Evolutionary conservation across 768 basidiomycete genomes (phyloP).

Genomic region (Termitomyces sp.): DNA sequence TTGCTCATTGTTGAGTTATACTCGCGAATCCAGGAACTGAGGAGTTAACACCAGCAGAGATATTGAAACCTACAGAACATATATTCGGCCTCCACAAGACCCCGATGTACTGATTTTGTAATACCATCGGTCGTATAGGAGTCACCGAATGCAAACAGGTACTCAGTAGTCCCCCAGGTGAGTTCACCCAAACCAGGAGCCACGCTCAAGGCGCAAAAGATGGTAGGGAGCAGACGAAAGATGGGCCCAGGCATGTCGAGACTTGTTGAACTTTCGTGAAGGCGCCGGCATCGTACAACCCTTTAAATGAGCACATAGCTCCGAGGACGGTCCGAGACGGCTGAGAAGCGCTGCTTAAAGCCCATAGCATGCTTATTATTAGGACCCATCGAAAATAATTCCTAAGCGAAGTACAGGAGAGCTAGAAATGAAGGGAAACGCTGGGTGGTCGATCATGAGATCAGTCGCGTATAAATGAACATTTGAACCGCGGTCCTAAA

Average conservation of each 20-base stretch:
- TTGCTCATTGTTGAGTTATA: background rate
- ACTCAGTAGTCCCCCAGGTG: constrained; percentile 51
- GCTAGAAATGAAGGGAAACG: background rate
- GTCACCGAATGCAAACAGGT: constrained; percentile 59
- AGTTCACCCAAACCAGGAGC: constrained; percentile 22
- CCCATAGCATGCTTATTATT: constrained; percentile 1
- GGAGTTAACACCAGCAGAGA: constrained; percentile 52
- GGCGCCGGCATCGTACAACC: background rate
- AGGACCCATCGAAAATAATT: background rate
- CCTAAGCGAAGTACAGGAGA: background rate
- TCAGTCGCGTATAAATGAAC: background rate
- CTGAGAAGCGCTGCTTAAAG: constrained; percentile 3
- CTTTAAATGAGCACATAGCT: background rate
- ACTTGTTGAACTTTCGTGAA: background rate
- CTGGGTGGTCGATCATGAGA: constrained; percentile 2
- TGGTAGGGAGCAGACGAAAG: constrained; percentile 2
- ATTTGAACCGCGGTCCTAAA: constrained; percentile 1
- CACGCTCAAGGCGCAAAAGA: background rate
- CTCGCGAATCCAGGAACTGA: constrained; percentile 48
- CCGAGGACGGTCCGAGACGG: constrained; percentile 7
- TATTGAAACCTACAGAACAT: constrained; percentile 42
- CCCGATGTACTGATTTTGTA: background rate
- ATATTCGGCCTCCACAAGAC: background rate
- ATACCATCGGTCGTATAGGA: constrained; percentile 52
- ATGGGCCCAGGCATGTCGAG: constrained; percentile 1